phyloP scores from a whole-genome alignment of 169 alveolate genomes.

The Neospora caninum region DNA sequence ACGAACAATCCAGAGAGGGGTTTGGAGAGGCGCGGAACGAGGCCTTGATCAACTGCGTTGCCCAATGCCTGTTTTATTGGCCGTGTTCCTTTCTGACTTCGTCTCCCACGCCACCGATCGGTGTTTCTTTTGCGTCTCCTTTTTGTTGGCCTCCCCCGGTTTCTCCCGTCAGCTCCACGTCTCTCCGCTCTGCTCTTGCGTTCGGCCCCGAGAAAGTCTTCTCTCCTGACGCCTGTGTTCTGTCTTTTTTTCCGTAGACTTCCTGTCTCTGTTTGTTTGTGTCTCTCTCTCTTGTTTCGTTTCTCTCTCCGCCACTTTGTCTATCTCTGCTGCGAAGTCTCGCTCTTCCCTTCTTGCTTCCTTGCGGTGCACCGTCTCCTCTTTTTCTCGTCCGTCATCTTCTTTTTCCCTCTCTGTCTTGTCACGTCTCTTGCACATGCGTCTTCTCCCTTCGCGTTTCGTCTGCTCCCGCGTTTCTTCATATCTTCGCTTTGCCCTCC shows the following conservation, averaged over 20 bases:
- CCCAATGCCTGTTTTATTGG: too few relatives aligned
- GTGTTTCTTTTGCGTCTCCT: not conserved
- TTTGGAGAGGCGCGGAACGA: too few relatives aligned
- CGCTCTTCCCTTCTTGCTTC: not conserved
- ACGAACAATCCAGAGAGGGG: too few relatives aligned
- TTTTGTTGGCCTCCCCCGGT: not conserved
- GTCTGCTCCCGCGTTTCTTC: too few relatives aligned
- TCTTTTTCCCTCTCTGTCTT: not conserved
- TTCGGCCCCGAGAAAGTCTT: not conserved
- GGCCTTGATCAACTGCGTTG: too few relatives aligned
- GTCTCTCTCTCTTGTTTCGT: not conserved
- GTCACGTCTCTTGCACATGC: too few relatives aligned
- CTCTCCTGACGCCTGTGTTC: not conserved
- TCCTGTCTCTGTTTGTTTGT: not conserved
- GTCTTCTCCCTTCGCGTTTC: too few relatives aligned
- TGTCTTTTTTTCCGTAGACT: not conserved
- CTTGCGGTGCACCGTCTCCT: not conserved
- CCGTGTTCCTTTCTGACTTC: too few relatives aligned
- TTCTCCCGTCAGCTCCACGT: not conserved
- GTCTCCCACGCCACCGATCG: too few relatives aligned
- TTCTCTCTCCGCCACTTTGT: not conserved
- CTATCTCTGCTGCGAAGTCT: not conserved
- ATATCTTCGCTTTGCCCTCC: too few relatives aligned
- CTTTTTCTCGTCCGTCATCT: not conserved
- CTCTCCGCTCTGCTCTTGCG: not conserved